phyloP scores from a whole-genome alignment of 805 yeast species.

The Clavispora fructus region DNA sequence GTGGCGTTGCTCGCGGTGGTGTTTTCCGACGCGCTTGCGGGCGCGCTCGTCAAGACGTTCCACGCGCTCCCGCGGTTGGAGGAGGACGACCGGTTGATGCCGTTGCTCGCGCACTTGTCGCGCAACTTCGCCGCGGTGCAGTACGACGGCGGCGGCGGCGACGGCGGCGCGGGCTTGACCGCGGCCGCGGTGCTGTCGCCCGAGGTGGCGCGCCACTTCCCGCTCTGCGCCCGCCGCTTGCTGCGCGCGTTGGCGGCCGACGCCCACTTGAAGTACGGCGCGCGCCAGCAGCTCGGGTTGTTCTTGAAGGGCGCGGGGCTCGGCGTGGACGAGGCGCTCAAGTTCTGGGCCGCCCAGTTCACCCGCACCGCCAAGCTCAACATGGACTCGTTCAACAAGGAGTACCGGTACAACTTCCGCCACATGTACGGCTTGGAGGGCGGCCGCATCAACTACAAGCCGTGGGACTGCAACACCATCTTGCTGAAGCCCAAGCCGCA shows the following conservation, averaged over 20 bases:
- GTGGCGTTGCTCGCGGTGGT: constrained; percentile 64
- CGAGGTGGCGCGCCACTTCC: constrained; percentile 60
- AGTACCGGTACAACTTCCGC: constrained; percentile 81
- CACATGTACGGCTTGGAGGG: constrained; percentile 94
- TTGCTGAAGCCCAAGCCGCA: constrained; percentile 66
- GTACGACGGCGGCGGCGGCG: constrained; percentile 52
- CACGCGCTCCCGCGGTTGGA: constrained; percentile 78
- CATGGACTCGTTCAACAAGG: constrained; percentile 76
- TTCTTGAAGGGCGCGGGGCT: constrained; percentile 90
- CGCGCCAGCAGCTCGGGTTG: constrained; percentile 78
- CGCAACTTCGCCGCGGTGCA: constrained; percentile 40
- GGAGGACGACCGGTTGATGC: constrained; percentile 86
- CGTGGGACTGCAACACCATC: constrained; percentile 80
- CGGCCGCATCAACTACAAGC: constrained; percentile 74
- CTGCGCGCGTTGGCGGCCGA: constrained; percentile 54
- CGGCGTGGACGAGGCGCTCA: constrained; percentile 78
- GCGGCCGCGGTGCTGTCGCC: constrained; percentile 55
- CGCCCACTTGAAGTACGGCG: constrained; percentile 75
- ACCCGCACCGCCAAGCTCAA: constrained; percentile 48
- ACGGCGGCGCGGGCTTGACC: constrained; percentile 41
- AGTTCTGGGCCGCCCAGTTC: constrained; percentile 78
- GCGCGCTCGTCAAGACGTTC: constrained; percentile 60
- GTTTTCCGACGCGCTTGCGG: constrained; percentile 48
- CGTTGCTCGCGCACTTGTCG: constrained; percentile 74
- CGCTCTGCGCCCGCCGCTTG: constrained; percentile 71